Evolutionary conservation across 176 grass and related monocot genomes (phyloP).

Genomic region (Oryza glumipatula): DNA sequence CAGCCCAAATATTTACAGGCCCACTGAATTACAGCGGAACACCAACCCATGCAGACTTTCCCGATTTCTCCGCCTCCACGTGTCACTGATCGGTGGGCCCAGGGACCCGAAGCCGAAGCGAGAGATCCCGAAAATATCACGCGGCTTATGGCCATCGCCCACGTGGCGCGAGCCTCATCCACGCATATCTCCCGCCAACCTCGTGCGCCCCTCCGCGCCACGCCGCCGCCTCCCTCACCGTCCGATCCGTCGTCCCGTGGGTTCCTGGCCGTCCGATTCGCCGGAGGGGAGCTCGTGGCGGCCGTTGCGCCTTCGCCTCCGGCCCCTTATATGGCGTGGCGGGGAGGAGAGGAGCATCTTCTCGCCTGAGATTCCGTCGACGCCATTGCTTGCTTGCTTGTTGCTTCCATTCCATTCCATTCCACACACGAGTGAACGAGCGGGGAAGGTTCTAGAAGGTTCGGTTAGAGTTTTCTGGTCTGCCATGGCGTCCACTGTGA

Average conservation of each 20-base stretch:
- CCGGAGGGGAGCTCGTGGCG: slow-evolving; percentile 10
- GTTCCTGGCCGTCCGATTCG: slow-evolving; percentile 36
- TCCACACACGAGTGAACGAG: not conserved
- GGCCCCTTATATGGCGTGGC: slow-evolving; percentile 26
- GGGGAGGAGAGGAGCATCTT: not conserved
- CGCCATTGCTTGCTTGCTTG: not conserved
- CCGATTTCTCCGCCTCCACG: slow-evolving; percentile 16
- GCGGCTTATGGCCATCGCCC: slow-evolving; percentile 57
- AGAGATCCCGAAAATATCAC: slow-evolving; percentile 45
- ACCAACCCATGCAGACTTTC: not conserved
- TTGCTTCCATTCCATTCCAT: not conserved
- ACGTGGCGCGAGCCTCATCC: slow-evolving; percentile 74
- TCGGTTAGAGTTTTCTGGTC: not conserved
- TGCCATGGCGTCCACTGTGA: slow-evolving; percentile 52
- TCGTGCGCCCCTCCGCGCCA: slow-evolving; percentile 33
- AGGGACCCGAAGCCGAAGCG: not conserved
- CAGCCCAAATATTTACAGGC: not conserved
- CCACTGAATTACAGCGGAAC: not conserved
- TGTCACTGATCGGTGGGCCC: slow-evolving; percentile 13
- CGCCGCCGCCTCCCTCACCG: slow-evolving; percentile 17
- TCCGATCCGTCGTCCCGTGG: not conserved
- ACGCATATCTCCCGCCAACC: slow-evolving; percentile 43
- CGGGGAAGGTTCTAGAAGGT: slow-evolving; percentile 18
- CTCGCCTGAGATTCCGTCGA: slow-evolving; percentile 19
- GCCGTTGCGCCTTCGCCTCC: slow-evolving; percentile 26